Conservation (phyloP, 2,329 filamentous ascomycete species). For the Chaetomiaceae sp. region DNA sequence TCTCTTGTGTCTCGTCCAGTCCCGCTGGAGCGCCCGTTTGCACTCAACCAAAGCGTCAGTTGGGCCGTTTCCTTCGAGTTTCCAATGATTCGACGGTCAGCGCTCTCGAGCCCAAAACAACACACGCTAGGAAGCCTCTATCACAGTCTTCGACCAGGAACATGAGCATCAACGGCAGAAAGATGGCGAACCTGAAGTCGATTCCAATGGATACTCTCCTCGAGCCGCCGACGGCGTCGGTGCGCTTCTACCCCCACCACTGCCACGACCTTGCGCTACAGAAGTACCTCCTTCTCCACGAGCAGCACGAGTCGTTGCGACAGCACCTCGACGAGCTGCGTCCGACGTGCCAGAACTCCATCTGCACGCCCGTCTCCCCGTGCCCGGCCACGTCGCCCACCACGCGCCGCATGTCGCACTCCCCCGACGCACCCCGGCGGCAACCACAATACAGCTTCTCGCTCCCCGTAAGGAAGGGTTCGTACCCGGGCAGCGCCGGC, state of each 20-base stretch:
- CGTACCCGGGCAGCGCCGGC: constrained; percentile 32
- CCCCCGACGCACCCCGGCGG: constrained; percentile 46
- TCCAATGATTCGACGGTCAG: constrained; percentile 24
- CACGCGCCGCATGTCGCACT: constrained; percentile 55
- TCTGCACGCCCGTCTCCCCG: constrained; percentile 33
- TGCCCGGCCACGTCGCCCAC: constrained; percentile 58
- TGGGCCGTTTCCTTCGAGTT: background rate
- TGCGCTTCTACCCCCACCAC: constrained; percentile 24
- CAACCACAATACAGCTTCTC: constrained; percentile 31
- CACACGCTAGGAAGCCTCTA: constrained; percentile 16
- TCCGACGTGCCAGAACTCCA: constrained; percentile 28
- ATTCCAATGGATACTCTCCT: constrained; percentile 10
- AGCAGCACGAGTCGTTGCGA: constrained; percentile 51
- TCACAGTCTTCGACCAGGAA: constrained; percentile 8
- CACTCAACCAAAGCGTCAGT: background rate
- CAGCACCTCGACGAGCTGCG: constrained; percentile 50
- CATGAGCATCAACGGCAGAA: constrained; percentile 4
- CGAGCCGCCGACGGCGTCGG: constrained; percentile 17
- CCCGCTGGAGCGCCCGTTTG: background rate
- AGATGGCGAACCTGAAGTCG: constrained; percentile 9
- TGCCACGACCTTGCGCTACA: constrained; percentile 48
- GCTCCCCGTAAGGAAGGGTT: constrained; percentile 26
- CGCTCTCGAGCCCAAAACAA: constrained; percentile 13
- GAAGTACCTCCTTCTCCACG: constrained; percentile 50
- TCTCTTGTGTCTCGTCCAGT: background rate